A percentile compares a stretch with the other conserved stretches of the same genome.
Conservation (phyloP, 495 filamentous ascomycete species). For the Clavariopsis aquatica region DNA sequence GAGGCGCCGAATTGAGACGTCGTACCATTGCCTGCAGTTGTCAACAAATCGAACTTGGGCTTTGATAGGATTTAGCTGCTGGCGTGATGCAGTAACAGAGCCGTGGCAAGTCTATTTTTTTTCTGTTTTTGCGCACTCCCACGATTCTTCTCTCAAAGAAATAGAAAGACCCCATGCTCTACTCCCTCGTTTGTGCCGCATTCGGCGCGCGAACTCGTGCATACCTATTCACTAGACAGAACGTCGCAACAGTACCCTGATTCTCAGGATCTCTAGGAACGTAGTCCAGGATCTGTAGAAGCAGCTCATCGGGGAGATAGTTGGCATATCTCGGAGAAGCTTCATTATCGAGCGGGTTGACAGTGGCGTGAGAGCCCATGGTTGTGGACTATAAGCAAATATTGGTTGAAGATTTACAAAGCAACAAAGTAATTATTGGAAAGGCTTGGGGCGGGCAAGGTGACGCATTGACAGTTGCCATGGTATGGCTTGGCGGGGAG, state of each 20-base stretch:
- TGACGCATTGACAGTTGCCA: constrained; percentile 2
- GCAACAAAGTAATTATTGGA: neutral
- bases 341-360: neutral
- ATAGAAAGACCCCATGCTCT: neutral
- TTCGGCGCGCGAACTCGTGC: neutral
- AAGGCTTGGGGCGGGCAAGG: neutral
- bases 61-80: neutral
- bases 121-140: neutral
- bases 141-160: neutral
- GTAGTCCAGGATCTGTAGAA: constrained; percentile 50
- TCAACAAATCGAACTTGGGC: neutral
- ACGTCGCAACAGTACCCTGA: constrained; percentile 55
- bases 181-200: neutral
- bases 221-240: constrained; percentile 56
- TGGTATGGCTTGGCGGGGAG: constrained; percentile 1
- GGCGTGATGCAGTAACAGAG: neutral
- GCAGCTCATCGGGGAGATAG: constrained; percentile 54
- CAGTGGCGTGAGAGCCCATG: neutral
- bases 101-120: neutral
- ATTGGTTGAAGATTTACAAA: neutral
- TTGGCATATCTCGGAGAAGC: neutral
- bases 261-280: constrained; percentile 30
- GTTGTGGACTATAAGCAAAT: neutral
- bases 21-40: constrained; percentile 60
- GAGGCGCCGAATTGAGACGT: constrained; percentile 55